Base-by-base conservation (phyloP, 352 stramenopile genomes). In the Phytophthora pini region DNA sequence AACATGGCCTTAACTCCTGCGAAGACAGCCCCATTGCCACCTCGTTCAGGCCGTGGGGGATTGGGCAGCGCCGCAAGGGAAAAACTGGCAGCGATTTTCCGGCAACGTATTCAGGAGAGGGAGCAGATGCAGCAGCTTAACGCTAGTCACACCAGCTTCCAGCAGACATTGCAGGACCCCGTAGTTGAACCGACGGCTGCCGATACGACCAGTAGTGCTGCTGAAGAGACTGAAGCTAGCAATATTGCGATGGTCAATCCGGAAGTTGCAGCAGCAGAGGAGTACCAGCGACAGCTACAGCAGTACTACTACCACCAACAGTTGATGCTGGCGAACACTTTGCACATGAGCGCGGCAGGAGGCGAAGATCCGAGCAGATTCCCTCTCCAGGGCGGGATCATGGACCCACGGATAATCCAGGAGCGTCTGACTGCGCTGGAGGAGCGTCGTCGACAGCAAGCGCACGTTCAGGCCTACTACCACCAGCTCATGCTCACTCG, bases 231-330 rank as follows among this genome's bases (percentile, higher is more conserved):
- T 34, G 55, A 65, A 29, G 17, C 9, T 13, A 58, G 5, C 5
- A 31, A 67, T 44, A n/a, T 34, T 22, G 26, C 49, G 17, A 39
- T 70, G 29, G 58, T 57, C 13, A 68, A 53, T 17, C 32, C 56
- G 3, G 56, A 58, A 15, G 34, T 63, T 51, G 66, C 65, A 17
- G 70, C 63, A 55, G 60, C 69, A 59, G 80, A 87, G 38, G 67
- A 70, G 20, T 78, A 88, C 24, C 81, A 89, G 22, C 77, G 75
- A 13, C 80, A 84, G 39, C 68, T 82, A 13, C 80, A 87, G 40
- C 80, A 87, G 55, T 88, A 88, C 44, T 87, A 87, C 50, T 87
- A 89, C 54, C 84, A 88, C 44, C 79, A 88, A 39, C 82, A 90
- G 56, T 65, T 85, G 38, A 63, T 90, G 68, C 53, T 92, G 41